phyloP scores from a whole-genome alignment of 768 basidiomycete species.

The Leccinum imitatum region DNA sequence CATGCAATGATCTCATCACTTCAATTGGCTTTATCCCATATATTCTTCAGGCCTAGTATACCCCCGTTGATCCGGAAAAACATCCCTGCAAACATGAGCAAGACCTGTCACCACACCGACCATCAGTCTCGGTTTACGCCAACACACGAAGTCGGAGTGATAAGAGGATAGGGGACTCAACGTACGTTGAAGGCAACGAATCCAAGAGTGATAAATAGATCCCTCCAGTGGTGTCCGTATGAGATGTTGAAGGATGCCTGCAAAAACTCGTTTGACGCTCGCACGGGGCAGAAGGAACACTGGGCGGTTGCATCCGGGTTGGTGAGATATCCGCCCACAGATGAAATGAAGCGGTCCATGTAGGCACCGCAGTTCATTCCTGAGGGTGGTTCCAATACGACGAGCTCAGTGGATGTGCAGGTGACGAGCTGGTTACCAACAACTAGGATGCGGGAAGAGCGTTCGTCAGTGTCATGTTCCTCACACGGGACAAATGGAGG shows the following conservation, averaged over 20 bases:
- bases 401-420: no score
- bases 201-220: conserved; percentile 11
- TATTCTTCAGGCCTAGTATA: neutral
- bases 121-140: neutral
- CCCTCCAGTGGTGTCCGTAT: conserved; percentile 11
- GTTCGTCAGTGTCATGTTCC: no score
- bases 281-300: conserved; percentile 57
- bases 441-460: no score
- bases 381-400: no score
- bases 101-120: conserved; percentile 21
- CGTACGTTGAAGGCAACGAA: conserved; percentile 46
- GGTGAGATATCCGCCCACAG: conserved; percentile 34
- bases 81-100: conserved; percentile 29
- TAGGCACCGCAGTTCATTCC: no score
- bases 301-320: conserved; percentile 51
- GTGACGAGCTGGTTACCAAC: no score
- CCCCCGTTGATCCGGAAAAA: conserved; percentile 31
- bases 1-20: neutral
- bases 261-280: conserved; percentile 47
- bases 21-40: neutral
- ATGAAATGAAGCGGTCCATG: no score
- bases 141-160: no score
- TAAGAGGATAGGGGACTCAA: neutral
- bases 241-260: conserved; percentile 2
- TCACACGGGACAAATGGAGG: no score